Evolutionary conservation across 2,329 filamentous ascomycete genomes (phyloP), one percentile per base, ranked within the genome.

Genomic region (Fusarium odoratissimum): DNA sequence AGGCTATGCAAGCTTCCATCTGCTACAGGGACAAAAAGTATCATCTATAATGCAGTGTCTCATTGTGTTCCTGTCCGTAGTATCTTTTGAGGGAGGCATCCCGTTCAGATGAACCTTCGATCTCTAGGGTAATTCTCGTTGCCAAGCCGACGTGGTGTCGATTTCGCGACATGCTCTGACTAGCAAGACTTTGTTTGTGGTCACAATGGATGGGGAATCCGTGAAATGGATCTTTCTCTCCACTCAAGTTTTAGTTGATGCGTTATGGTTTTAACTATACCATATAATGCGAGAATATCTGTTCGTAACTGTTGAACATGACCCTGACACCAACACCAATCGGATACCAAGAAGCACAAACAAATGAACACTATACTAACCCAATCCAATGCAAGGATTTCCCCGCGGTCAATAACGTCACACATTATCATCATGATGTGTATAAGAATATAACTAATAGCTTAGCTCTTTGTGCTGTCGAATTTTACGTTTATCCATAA

Each of bases 1-100:
- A 67, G 51, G 40, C 52, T 25, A 71, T 73, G 71, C 71, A 57
- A 56, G 55, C 58, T 64, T 61, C 71, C 71, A 68, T 41, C 31
- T 38, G 35, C 21, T 54, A 17, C 38, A 56, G 57, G 35, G 25
- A 46, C 31, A 25, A 28, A 42, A 23, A 14, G 38, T 41, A 46
- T 46, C 52, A 37, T 46, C 21, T 21, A 37, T 31, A 37, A 52
- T 44, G 35, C 41, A 28, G 55, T 54, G 30, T 17, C 37, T 35
- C 23, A 8, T 37, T 33, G 16, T 46, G 37, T 33, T 21, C 13
- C 30, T 41, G 14, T 25, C n/a, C 30, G 40, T 41, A 42, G 41
- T 56, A 25, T 30, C 10, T 17, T 40, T 23, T 38, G 44, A 35
- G 35, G 23, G 5, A 48, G 23, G 38, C n/a, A 17, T 42, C 37